A percentile compares a stretch with the other conserved stretches of the same genome.
phyloP scores from a whole-genome alignment of 108 stramenopile genomes.

The Fistulifera pelliculosa region DNA sequence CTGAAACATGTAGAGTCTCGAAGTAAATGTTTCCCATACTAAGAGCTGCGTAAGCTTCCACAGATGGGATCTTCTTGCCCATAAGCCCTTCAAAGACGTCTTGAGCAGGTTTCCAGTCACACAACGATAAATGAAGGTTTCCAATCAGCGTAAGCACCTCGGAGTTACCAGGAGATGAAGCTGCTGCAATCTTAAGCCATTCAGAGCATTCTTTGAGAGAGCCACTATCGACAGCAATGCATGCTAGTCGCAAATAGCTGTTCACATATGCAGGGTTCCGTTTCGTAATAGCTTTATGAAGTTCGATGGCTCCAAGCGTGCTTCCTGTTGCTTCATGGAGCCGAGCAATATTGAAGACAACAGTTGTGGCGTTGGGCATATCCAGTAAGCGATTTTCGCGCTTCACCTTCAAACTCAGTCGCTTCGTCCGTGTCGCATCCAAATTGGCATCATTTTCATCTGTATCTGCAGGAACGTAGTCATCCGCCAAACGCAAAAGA shows the following conservation, averaged over 20 bases:
- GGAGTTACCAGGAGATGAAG: constrained; percentile 73
- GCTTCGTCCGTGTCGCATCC: background rate
- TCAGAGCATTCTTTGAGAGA: constrained; percentile 75
- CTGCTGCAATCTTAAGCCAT: constrained; percentile 79
- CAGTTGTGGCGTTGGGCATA: constrained; percentile 48
- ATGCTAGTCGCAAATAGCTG: constrained; percentile 75
- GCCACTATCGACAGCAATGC: constrained; percentile 81
- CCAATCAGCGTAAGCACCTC: constrained; percentile 85
- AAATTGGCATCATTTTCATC: constrained; percentile 9
- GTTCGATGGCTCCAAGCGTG: constrained; percentile 67
- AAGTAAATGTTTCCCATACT: constrained; percentile 86
- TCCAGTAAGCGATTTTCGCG: constrained; percentile 52
- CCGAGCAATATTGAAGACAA: constrained; percentile 81
- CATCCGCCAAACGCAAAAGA: constrained; percentile 15
- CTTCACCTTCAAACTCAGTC: constrained; percentile 35
- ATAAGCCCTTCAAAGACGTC: constrained; percentile 76
- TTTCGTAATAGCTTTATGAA: constrained; percentile 83
- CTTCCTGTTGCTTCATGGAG: constrained; percentile 70
- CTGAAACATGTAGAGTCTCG: constrained; percentile 52
- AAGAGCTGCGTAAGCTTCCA: constrained; percentile 77
- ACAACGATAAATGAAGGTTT: constrained; percentile 73
- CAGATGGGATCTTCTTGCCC: constrained; percentile 62
- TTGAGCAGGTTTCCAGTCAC: constrained; percentile 81
- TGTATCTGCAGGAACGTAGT: constrained; percentile 5
- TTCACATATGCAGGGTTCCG: constrained; percentile 79